A percentile compares a stretch with the other conserved stretches of the same genome.
Conservation (phyloP, 2,329 filamentous ascomycete species). For the Arthrobotrys sinensis region DNA sequence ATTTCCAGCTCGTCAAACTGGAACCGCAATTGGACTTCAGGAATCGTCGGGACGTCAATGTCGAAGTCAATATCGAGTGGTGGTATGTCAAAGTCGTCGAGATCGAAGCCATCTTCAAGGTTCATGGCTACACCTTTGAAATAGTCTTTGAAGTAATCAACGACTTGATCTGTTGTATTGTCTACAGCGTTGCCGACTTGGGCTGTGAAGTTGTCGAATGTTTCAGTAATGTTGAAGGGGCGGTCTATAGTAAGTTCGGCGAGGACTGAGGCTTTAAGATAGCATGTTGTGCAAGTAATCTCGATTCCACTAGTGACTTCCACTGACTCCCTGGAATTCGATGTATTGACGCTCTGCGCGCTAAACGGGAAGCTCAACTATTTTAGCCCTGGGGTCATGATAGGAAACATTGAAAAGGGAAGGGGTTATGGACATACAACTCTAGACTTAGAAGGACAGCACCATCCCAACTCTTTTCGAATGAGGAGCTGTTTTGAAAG, state of each 20-base stretch:
- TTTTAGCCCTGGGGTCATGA: not conserved
- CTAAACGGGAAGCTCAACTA: not conserved
- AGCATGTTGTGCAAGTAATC: conserved; percentile 71
- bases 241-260: conserved; percentile 69
- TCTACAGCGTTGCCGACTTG: conserved; percentile 66
- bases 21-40: conserved; percentile 69
- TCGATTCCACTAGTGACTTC: conserved; percentile 65
- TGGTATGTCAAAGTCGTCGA: conserved; percentile 66
- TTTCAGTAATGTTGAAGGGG: conserved; percentile 68
- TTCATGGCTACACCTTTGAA: conserved; percentile 63
- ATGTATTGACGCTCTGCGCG: not conserved
- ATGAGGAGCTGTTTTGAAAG: conserved; percentile 65
- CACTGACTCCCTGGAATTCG: not conserved
- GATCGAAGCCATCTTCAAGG: conserved; percentile 64
- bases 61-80: conserved; percentile 69
- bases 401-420: not conserved
- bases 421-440: conserved; percentile 12
- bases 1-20: conserved; percentile 72
- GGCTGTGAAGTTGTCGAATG: conserved; percentile 66
- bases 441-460: conserved; percentile 66
- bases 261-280: conserved; percentile 70
- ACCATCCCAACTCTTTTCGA: conserved; percentile 69
- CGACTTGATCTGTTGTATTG: conserved; percentile 65
- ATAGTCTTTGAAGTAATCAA: conserved; percentile 64
- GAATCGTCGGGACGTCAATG: conserved; percentile 69